Evolutionary conservation across 768 basidiomycete species (phyloP), one percentile per base, ranked within the genome.

Genomic region (Glaciozyma martinii): DNA sequence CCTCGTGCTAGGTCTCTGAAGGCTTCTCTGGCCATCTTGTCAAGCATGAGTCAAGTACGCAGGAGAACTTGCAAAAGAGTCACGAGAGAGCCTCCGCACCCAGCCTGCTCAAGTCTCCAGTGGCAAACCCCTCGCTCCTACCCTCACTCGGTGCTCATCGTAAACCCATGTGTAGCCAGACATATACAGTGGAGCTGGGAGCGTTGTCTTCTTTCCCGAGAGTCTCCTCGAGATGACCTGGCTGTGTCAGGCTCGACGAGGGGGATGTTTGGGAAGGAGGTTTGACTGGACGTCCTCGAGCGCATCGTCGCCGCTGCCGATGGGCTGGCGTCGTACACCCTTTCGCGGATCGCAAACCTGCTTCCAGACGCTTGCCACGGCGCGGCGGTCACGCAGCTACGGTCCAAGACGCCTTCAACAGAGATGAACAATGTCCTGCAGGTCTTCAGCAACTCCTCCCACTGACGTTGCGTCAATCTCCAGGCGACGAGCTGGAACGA

Each of bases 401-500:
- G 63, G 32, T 47, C 53, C 18, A 65, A 25, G 59, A 62, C 42
- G 70, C 21, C 56, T 13, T 5, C 15, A 10, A 27, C 27, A 3
- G 40, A 59, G 4, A 52, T 42, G 21, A 74, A 53, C 72, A 78
- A 30, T 57, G 79, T 63, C 70, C 74, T 32, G 0, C 30, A 32
- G 0, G 47, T 71, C 8, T 49, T 29, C 64, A 61, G 56, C 46
- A 40, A 21, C 37, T 8, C 25, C 30, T 8, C 18, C 27, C 27
- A 29, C 42, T 25, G 27, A 58, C 49, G 42, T 21, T 37, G 13
- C 37, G 27, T 60, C 15, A 1, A 27, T 42, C 9, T 13, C 1
- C 57, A 89, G 89, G 81, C 79, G 52, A 81, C 82, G 29, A 81
- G 83, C 0, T 78, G 87, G 23, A 78, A 78, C 7, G 87, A 91